These are phyloP conservation scores for Solanum aculeatissimum DNA, from an alignment of 305 asterid species.

Conservation along the genomic window DNA sequence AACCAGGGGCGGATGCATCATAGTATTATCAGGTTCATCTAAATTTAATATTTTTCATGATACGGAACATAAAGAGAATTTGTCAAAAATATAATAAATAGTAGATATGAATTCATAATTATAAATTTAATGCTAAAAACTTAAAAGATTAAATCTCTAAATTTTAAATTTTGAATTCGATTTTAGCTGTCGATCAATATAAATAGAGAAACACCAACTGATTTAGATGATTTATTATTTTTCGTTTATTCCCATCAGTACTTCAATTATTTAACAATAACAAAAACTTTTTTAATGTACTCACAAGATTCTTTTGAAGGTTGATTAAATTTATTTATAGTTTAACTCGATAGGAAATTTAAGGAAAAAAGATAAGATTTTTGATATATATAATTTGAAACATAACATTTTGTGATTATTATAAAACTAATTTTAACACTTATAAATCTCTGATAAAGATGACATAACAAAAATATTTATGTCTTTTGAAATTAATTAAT, in stretches of 20 bases:
- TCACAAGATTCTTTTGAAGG: not conserved
- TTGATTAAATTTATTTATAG: not conserved
- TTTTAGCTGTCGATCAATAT: not conserved
- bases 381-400: not conserved
- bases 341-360: not conserved
- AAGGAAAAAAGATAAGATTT: not conserved
- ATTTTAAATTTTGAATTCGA: not conserved
- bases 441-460: too few relatives aligned
- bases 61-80: not conserved
- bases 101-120: not conserved
- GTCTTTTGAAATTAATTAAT: not conserved
- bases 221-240: not conserved
- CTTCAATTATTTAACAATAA: not conserved
- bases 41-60: not conserved
- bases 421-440: not conserved
- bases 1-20: not conserved
- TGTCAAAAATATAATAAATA: not conserved
- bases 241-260: not conserved
- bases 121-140: not conserved
- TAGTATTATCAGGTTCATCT: not conserved
- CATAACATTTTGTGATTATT: not conserved
- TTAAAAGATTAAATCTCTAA: not conserved
- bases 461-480: too few relatives aligned
- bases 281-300: not conserved
- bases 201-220: not conserved